Evolutionary conservation across 169 alveolate genomes (phyloP), one percentile per base, ranked within the genome.

Genomic region (Eimeria tenella): DNA sequence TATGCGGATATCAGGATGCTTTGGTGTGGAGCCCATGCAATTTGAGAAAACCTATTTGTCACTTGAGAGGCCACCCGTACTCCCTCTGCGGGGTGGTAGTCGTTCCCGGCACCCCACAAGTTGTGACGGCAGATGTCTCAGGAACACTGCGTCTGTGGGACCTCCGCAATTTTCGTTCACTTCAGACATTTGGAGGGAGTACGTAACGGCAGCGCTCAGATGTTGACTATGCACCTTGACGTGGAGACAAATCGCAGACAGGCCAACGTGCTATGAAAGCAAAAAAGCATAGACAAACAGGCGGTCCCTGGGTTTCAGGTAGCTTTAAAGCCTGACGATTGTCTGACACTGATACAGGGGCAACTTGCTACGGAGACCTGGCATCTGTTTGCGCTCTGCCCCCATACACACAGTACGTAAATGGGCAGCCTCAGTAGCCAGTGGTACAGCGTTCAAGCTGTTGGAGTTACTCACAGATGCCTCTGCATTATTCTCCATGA

Each of bases 91-190:
- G 97, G 19, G 95, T 95, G 21, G 82, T 86, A 50, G 95, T 94
- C 23, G 94, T 95, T 56, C 96, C 95, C n/a, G 95, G 94, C 50
- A 94, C 97, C 25, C 95, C 96, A 23, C 97, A 95, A 82, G 94
- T 94, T 55, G 74, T 95, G 31, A 93, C 97, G 15, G 97, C 96
- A 49, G 74, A 94, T 74, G 96, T 91, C n/a, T 94, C 96, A 11
- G 96, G 96, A 62, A 93, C 95, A 65, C 82, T 95, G 83, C 79
- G 95, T 8, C 95, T 95, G 31, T 95, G 97, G 97, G 97, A 95
- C 86, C 65, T 95, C 86, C 91, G 97, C 15, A 94, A 93, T 84
- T 95, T 95, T 87, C 89, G 97, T 11, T 93, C 94, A 23, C 93
- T 81, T 11, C 95, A 87, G 81, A 53, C 94, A 4, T 81, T 94